These are phyloP conservation scores for Waltergamsia citrina DNA, from an alignment of 2,329 filamentous ascomycete genomes.

Conservation along the genomic window DNA sequence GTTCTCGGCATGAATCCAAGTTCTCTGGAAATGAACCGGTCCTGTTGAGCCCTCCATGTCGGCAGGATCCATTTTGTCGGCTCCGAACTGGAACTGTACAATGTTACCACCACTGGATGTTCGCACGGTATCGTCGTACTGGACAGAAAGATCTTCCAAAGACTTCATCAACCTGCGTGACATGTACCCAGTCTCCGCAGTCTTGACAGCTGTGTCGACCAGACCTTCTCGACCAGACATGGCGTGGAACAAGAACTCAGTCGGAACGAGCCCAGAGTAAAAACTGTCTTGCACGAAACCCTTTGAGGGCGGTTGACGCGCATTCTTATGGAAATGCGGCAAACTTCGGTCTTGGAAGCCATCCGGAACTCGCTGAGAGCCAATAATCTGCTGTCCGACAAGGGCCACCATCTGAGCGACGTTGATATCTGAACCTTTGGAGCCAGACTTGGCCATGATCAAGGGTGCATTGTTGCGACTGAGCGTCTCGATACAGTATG, in stretches of 20 bases:
- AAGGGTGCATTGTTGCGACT: slow-evolving; percentile 88
- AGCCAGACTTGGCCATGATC: slow-evolving; percentile 95
- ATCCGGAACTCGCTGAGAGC: slow-evolving; percentile 82
- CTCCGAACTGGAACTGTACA: slow-evolving; percentile 96
- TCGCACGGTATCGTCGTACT: slow-evolving; percentile 90
- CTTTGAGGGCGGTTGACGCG: slow-evolving; percentile 85
- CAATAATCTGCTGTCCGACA: slow-evolving; percentile 97
- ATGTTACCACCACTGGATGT: slow-evolving; percentile 81
- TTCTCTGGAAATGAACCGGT: slow-evolving; percentile 86
- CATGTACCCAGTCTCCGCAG: slow-evolving; percentile 98
- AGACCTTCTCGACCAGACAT: slow-evolving; percentile 97
- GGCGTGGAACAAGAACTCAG: slow-evolving; percentile 95
- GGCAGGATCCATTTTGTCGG: slow-evolving; percentile 88
- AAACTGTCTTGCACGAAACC: slow-evolving; percentile 97
- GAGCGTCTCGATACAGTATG: slow-evolving; percentile 80
- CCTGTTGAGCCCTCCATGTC: slow-evolving; percentile 95
- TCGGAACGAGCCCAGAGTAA: slow-evolving; percentile 81
- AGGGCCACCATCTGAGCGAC: slow-evolving; percentile 98
- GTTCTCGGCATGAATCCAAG: slow-evolving; percentile 73
- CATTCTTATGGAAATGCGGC: slow-evolving; percentile 91
- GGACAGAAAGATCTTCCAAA: slow-evolving; percentile 83
- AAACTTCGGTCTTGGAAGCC: slow-evolving; percentile 93
- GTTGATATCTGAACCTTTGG: slow-evolving; percentile 95
- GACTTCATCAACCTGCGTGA: slow-evolving; percentile 97
- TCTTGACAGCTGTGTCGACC: slow-evolving; percentile 98